Base-by-base conservation (phyloP, 768 basidiomycete species). In the Termitomyces eurrhizus region DNA sequence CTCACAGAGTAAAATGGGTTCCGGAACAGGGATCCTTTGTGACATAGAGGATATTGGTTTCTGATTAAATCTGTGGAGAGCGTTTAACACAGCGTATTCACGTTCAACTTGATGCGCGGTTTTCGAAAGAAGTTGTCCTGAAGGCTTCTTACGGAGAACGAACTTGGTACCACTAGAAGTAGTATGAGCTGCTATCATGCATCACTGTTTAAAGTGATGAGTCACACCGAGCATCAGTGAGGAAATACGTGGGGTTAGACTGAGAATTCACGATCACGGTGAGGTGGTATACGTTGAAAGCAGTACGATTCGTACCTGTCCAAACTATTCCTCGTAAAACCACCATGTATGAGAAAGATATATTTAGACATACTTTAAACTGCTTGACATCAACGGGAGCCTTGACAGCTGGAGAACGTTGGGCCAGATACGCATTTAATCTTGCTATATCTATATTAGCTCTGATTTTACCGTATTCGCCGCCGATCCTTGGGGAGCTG, bases 91-190 rank as follows among this genome's bases (percentile, higher is more conserved):
- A 32, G 80, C 81, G 73, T 89, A 97, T 78, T 99, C 96, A 51
- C 97, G 87, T 70, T 98, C 96, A 42, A 99, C 85, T 73, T 95
- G 90, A 72, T 99, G 96, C 1, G 96, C 96, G 3, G 95, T 99
- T 53, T 85, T 80, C 4, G 93, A 95, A 29, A 99, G 77, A 9
- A 98, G 84, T 44, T 86, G 78, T 0, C 96, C 96, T 0, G 88
- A 85, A 26, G 96, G 96, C 70, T 97, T 96, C 74, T 97, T 94
- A 21, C 96, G 90, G 58, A 98, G 77, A 16, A 98, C 96, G 65
- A 87, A 95, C 14, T 83, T 85, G 6, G 70, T 78, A 46, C 79
- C 77, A 48, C 83, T 90, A 51, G 33, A 59, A 26, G 42, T 48
- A 32, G 32, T 44, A 45, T 52, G 51, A 60, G 39, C 39, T 14